Base-by-base conservation (phyloP, 1,284 basidiomycete species). In the Cutaneotrichosporon sp. region DNA sequence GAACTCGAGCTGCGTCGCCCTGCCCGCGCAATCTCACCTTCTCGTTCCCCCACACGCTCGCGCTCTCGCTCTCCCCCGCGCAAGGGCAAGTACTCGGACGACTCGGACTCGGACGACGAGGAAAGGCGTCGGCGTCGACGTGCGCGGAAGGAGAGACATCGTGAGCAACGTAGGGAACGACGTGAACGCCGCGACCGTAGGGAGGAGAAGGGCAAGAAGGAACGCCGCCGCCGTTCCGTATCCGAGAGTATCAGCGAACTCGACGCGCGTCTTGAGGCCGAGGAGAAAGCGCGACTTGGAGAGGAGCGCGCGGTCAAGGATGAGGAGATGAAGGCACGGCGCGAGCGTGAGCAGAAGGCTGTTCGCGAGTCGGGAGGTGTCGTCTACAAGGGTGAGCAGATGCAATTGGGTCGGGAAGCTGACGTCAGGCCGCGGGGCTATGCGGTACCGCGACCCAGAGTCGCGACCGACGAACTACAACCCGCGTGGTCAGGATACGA, bases 1-100 rank as follows among this genome's bases (percentile, higher is more conserved):
- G 90, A 97, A 78, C 86, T 97, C 22, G 88, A 92, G 76, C 83
- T 91, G 9, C 84, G 85, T 50, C 82, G 82, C 69, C 82, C 82
- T 5, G 63, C 66, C 1, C 49, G 60, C 11, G 61, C 69, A 13
- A 59, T 58, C 8, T 59, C 66, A 9, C 58, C 60, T 21, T 56
- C 59, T 1, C 61, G 62, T 0, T 67, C 65, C 5, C 67, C 65
- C 22, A 69, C 71, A 11, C 60, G 22, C 8, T 70, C 71, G 14
- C 60, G 22, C 11, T 70, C 73, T 7, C 70, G 65, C 5, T 40
- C 55, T 6, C 57, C 11, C 18, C 51, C 31, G 3, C 31, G 51
- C 55, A 22, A 64, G 61, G 58, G 51, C 30, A 26, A 31, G 11
- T 26, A 31, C 22, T 51, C 49, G 11, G 42, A 66, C 53, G 59